Conservation (phyloP, 164 flowering plant genomes). For the Vitis vinifera region DNA sequence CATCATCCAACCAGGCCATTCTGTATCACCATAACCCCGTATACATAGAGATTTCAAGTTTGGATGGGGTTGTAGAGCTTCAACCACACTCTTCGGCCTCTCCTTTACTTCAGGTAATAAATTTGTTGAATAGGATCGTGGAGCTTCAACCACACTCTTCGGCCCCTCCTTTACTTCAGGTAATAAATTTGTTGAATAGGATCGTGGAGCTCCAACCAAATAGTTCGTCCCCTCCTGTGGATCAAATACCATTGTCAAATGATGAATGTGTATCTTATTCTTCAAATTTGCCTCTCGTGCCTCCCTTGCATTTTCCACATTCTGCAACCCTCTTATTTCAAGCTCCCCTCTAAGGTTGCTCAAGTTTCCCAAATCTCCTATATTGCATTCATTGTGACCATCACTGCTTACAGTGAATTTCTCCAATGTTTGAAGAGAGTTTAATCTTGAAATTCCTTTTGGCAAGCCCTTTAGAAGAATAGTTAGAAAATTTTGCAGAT, state of each 20-base stretch:
- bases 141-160: slow-evolving; percentile 12
- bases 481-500: slow-evolving; percentile 2
- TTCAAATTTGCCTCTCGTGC: slow-evolving; percentile 11
- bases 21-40: not conserved
- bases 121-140: slow-evolving; percentile 4
- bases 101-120: not conserved
- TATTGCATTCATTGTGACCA: not conserved
- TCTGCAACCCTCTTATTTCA: not conserved
- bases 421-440: not conserved
- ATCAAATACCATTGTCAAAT: not conserved
- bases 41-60: slow-evolving; percentile 6
- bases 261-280: not conserved
- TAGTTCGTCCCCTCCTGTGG: not conserved
- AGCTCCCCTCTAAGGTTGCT: slow-evolving; percentile 10
- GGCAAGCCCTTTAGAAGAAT: slow-evolving; percentile 5
- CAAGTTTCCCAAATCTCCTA: slow-evolving; percentile 14
- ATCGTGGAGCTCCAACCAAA: slow-evolving; percentile 15
- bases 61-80: slow-evolving; percentile 17
- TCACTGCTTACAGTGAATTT: not conserved
- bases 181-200: not conserved
- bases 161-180: not conserved
- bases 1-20: slow-evolving; percentile 15
- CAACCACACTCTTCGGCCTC: not conserved
- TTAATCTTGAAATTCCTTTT: slow-evolving; percentile 14
- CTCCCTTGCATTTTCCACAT: slow-evolving; percentile 9